These are phyloP conservation scores for Trametes pubescens DNA, from an alignment of 1,284 basidiomycete species.

Conservation along the genomic window DNA sequence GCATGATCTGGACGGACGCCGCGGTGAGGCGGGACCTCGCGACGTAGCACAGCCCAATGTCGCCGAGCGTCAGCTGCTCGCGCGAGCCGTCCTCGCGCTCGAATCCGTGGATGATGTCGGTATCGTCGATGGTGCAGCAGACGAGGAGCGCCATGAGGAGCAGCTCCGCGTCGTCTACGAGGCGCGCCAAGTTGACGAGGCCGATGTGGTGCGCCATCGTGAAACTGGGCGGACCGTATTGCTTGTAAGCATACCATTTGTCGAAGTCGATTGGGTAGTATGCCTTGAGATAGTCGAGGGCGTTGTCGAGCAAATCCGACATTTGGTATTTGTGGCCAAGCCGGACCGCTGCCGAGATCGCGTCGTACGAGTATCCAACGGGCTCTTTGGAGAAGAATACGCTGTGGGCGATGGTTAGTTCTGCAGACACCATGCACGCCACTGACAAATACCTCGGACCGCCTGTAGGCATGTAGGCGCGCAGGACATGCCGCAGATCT, in stretches of 20 bases:
- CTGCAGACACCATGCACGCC: not conserved
- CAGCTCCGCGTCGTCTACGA: not conserved
- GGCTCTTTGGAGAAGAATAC: not conserved
- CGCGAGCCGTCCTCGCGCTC: constrained; percentile 11
- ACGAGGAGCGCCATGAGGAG: not conserved
- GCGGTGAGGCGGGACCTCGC: not conserved
- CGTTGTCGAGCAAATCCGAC: not conserved
- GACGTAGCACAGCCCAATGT: not conserved
- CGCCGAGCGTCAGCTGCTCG: not conserved
- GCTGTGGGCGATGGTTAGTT: not conserved
- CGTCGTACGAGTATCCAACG: not conserved
- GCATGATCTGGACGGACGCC: too few relatives aligned
- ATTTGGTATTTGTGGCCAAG: constrained; percentile 8
- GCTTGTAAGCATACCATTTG: not conserved
- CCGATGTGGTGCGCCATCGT: constrained; percentile 3
- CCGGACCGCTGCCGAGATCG: not conserved
- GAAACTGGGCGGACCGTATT: not conserved
- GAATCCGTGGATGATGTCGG: not conserved
- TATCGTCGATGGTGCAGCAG: constrained; percentile 5
- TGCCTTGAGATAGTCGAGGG: not conserved
- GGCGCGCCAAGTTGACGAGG: constrained; percentile 7
- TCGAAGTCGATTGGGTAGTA: constrained; percentile 1
- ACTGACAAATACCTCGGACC: not conserved
- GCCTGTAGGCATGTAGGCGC: constrained; percentile 1
- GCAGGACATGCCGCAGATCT: constrained; percentile 14